A percentile compares a stretch with the other conserved stretches of the same genome.
Evolutionary conservation across 768 basidiomycete genomes (phyloP).

Genomic region (Rhizopogon rudus): DNA sequence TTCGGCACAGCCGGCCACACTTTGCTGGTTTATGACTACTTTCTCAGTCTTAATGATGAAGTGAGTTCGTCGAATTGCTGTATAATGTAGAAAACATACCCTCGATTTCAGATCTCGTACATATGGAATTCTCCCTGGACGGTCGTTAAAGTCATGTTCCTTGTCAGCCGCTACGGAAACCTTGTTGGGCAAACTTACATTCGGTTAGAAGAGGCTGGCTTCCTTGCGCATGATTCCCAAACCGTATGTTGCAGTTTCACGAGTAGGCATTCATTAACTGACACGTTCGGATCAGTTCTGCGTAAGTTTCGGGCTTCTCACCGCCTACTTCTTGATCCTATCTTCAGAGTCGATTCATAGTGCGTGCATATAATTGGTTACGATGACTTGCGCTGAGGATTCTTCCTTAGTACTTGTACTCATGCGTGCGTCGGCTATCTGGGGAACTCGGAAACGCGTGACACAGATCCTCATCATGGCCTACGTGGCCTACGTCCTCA

Average conservation of each 20-base stretch:
- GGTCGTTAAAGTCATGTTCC: conserved; percentile 10
- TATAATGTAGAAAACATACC: conserved; percentile 7
- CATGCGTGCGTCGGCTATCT: conserved; percentile 21
- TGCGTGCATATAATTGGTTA: conserved; percentile 4
- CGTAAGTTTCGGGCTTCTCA: background rate
- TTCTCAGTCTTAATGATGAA: conserved; percentile 23
- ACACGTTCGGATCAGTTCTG: conserved; percentile 13
- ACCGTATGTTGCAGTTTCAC: conserved; percentile 3
- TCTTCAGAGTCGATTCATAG: conserved; percentile 19
- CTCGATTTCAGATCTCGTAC: background rate
- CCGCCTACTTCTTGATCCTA: conserved; percentile 1
- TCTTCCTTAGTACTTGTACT: conserved; percentile 15
- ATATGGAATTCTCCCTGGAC: conserved; percentile 11
- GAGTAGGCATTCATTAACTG: background rate
- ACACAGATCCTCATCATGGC: background rate
- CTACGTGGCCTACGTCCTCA: conserved; percentile 8
- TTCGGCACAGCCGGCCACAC: conserved; percentile 13
- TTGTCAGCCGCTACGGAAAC: conserved; percentile 14
- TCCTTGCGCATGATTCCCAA: conserved; percentile 10
- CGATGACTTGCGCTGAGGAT: background rate
- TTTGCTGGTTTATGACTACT: conserved; percentile 21
- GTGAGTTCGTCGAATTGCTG: conserved; percentile 12
- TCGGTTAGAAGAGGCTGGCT: conserved; percentile 16
- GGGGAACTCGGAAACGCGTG: conserved; percentile 8
- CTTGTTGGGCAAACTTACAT: conserved; percentile 16